These are phyloP conservation scores for Dichomitus squalens DNA, from an alignment of 1,284 basidiomycete genomes.

Conservation along the genomic window DNA sequence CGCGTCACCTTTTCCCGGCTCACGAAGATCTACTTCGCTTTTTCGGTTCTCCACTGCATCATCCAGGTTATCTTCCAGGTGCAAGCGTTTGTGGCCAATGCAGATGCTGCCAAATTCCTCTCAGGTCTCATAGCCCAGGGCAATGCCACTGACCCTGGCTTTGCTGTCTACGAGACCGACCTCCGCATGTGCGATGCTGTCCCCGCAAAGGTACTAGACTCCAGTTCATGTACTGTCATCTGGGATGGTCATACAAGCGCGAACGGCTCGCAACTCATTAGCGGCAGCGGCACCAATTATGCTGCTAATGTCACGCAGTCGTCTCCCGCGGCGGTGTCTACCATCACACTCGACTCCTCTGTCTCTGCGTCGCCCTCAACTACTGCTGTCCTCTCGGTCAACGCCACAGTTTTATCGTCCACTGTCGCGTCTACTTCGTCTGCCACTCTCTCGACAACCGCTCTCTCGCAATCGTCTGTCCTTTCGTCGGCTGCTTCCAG, in stretches of 20 bases:
- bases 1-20: slow-evolving; percentile 69
- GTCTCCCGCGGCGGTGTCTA: slow-evolving; percentile 10
- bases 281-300: slow-evolving; percentile 3
- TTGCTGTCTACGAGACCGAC: slow-evolving; percentile 51
- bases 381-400: slow-evolving; percentile 1
- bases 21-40: slow-evolving; percentile 65
- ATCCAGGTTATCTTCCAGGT: slow-evolving; percentile 71
- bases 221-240: slow-evolving; percentile 53
- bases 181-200: slow-evolving; percentile 63
- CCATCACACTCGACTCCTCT: slow-evolving; percentile 1
- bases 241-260: slow-evolving; percentile 44
- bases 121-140: slow-evolving; percentile 51
- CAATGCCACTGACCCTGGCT: slow-evolving; percentile 49
- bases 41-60: slow-evolving; percentile 67
- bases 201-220: slow-evolving; percentile 46
- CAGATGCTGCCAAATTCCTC: slow-evolving; percentile 55
- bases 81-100: slow-evolving; percentile 67
- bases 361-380: neutral
- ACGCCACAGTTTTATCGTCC: slow-evolving; percentile 15
- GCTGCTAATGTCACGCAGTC: slow-evolving; percentile 8
- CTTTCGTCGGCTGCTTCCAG: slow-evolving; percentile 6
- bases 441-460: neutral
- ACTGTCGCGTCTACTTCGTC: slow-evolving; percentile 4
- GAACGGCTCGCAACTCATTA: slow-evolving; percentile 1
- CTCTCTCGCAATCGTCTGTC: slow-evolving; percentile 16